Evolutionary conservation across 2,329 filamentous ascomycete species (phyloP).

Genomic region (Purpureocillium lavendulum): DNA sequence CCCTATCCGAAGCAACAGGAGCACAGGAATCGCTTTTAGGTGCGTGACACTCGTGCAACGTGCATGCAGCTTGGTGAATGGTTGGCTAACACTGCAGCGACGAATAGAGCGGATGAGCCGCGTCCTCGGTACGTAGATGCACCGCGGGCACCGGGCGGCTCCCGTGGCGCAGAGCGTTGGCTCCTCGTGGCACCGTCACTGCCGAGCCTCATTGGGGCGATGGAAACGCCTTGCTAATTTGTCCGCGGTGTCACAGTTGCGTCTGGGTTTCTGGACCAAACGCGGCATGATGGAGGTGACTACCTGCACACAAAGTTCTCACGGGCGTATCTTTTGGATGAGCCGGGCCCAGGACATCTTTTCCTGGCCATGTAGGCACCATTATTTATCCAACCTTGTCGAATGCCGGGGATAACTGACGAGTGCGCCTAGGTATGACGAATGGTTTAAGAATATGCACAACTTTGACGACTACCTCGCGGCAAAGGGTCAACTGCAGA

Average conservation of each 20-base stretch:
- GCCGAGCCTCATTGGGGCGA: no score
- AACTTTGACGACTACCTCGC: conserved; percentile 23
- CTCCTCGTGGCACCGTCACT: no score
- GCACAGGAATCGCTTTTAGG: conserved; percentile 19
- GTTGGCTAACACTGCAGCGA: neutral
- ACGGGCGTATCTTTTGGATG: conserved; percentile 17
- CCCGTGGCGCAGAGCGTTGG: neutral
- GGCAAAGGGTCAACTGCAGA: conserved; percentile 9
- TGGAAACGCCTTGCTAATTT: no score
- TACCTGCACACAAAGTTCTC: conserved; percentile 24
- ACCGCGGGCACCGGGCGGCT: neutral
- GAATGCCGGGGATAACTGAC: neutral
- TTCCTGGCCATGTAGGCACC: conserved; percentile 18
- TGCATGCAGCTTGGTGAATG: neutral
- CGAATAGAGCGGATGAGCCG: conserved; percentile 18
- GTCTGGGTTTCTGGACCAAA: conserved; percentile 21
- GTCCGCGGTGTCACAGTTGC: no score
- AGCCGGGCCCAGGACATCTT: conserved; percentile 18
- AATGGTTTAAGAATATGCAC: conserved; percentile 23
- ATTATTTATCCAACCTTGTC: neutral
- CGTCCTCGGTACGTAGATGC: conserved; percentile 12
- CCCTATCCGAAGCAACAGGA: conserved; percentile 16
- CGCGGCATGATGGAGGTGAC: conserved; percentile 13
- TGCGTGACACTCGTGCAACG: conserved; percentile 4
- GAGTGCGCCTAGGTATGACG: conserved; percentile 16